Evolutionary conservation across 768 basidiomycete genomes (phyloP).

Genomic region (Mycena venus): DNA sequence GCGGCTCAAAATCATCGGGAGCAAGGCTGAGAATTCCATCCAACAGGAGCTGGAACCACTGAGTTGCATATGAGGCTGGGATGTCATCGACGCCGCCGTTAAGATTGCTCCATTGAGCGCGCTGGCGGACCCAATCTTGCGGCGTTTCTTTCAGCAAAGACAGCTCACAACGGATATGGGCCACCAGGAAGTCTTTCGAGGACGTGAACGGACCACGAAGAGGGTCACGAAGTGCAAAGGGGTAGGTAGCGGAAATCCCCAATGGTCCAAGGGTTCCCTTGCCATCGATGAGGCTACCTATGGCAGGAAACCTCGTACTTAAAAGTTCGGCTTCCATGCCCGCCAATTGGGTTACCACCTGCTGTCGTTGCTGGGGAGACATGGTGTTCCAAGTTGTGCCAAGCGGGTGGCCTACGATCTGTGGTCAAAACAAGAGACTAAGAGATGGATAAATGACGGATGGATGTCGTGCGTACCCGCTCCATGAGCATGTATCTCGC

Average conservation of each 20-base stretch:
- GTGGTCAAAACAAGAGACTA: not conserved
- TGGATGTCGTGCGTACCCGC: not conserved
- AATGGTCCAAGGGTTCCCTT: not conserved
- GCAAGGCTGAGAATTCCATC: not conserved
- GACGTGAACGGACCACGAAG: not conserved
- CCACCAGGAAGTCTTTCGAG: not conserved
- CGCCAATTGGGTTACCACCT: not conserved
- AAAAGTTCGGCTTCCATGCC: not conserved
- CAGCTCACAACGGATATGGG: not conserved
- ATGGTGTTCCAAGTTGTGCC: not conserved
- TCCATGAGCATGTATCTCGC: slow-evolving; percentile 23
- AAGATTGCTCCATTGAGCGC: not conserved
- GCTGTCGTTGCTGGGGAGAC: not conserved
- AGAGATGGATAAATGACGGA: not conserved
- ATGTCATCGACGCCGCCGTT: slow-evolving; percentile 2
- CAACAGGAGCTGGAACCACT: not conserved
- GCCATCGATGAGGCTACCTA: not conserved
- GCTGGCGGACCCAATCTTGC: not conserved
- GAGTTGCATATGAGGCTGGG: not conserved
- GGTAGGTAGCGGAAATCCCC: not conserved
- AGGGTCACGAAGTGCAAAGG: not conserved
- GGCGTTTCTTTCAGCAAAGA: not conserved
- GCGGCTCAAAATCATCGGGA: not conserved
- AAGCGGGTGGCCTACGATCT: not conserved
- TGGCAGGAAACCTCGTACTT: not conserved